Evolutionary conservation across 2,329 filamentous ascomycete genomes (phyloP).

Genomic region (Zopfia rhizophila): DNA sequence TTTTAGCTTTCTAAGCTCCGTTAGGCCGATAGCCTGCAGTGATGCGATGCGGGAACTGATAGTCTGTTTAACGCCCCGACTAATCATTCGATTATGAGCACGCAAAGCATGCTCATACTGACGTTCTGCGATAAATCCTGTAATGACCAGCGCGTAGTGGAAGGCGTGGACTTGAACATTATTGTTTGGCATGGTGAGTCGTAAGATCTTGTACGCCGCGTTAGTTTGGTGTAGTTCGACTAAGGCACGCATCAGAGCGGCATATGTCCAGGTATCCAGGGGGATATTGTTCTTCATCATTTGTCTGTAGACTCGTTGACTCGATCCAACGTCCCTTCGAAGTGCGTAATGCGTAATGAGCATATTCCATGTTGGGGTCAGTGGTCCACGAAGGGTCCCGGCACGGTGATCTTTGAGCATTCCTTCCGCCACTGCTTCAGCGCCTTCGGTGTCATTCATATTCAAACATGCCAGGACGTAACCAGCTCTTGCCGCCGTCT

Average conservation of each 20-base stretch:
- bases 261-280: conserved; percentile 68
- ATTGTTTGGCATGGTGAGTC: conserved; percentile 61
- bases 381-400: conserved; percentile 58
- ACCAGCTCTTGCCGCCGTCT: conserved; percentile 38
- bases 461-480: conserved; percentile 71
- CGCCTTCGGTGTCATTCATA: conserved; percentile 58
- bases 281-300: conserved; percentile 65
- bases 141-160: conserved; percentile 66
- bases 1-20: conserved; percentile 31
- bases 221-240: conserved; percentile 63
- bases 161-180: conserved; percentile 57
- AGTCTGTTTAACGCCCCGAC: conserved; percentile 50
- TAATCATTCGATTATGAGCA: conserved; percentile 59
- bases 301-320: conserved; percentile 63
- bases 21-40: conserved; percentile 35
- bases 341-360: conserved; percentile 76
- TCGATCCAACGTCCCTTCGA: conserved; percentile 66
- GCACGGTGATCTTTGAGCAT: conserved; percentile 61
- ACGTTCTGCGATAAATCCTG: conserved; percentile 56
- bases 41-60: conserved; percentile 57
- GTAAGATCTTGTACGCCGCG: conserved; percentile 65
- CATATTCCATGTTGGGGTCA: conserved; percentile 80
- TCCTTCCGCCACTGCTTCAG: conserved; percentile 64
- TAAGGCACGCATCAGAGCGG: conserved; percentile 69
- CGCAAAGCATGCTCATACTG: conserved; percentile 60